These are phyloP conservation scores for Termitomyces sp. DNA, from an alignment of 768 basidiomycete species.

Conservation along the genomic window DNA sequence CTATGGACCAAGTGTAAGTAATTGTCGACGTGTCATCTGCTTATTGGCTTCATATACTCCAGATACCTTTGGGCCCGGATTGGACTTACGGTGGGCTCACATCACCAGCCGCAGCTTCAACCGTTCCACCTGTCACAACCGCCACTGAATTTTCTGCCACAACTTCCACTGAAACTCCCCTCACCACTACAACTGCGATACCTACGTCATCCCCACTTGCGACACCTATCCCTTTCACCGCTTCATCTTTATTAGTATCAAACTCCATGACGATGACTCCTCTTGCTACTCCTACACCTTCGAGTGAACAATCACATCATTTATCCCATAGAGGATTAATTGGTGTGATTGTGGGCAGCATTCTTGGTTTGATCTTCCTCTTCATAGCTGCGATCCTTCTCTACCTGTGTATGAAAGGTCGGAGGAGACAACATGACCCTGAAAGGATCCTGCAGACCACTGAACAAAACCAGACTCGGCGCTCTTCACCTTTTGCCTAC, in stretches of 20 bases:
- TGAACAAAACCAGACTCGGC: background rate
- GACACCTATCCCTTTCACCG: constrained; percentile 22
- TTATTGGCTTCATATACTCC: background rate
- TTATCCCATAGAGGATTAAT: constrained; percentile 39
- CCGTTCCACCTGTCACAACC: constrained; percentile 10
- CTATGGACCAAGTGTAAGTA: constrained; percentile 69
- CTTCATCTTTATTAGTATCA: constrained; percentile 21
- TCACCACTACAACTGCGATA: constrained; percentile 23
- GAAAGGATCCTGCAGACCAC: background rate
- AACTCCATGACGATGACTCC: constrained; percentile 14
- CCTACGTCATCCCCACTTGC: constrained; percentile 24
- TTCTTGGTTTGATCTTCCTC: constrained; percentile 54
- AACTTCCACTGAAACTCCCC: constrained; percentile 15
- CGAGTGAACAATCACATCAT: constrained; percentile 7
- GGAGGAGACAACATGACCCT: constrained; percentile 31
- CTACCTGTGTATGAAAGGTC: constrained; percentile 43
- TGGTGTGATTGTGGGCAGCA: constrained; percentile 53
- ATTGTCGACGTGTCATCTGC: background rate
- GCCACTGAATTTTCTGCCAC: constrained; percentile 18
- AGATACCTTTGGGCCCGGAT: constrained; percentile 72
- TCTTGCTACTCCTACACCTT: constrained; percentile 8
- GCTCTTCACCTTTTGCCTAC: background rate
- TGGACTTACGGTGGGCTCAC: constrained; percentile 77
- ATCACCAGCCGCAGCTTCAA: constrained; percentile 43
- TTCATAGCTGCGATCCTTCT: constrained; percentile 43